A percentile compares a stretch with the other conserved stretches of the same genome.
These are phyloP conservation scores for Exophiala sp. DNA, from an alignment of 2,329 filamentous ascomycete species.

Conservation along the genomic window DNA sequence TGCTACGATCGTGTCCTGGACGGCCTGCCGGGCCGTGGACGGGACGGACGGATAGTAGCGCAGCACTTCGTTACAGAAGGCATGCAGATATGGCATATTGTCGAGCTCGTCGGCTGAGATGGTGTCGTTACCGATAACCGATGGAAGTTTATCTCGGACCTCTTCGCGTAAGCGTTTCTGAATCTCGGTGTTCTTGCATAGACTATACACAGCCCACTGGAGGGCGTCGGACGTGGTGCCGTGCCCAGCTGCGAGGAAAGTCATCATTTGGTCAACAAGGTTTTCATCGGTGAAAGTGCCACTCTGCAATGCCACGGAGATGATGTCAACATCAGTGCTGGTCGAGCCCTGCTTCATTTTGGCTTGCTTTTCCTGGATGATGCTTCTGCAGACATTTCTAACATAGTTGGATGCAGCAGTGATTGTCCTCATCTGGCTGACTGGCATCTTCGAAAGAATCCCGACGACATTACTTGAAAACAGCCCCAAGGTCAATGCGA, in stretches of 20 bases:
- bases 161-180: slow-evolving; percentile 28
- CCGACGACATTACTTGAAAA: too few relatives aligned
- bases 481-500: too few relatives aligned
- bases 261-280: slow-evolving; percentile 83
- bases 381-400: too few relatives aligned
- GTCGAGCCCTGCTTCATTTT: too few relatives aligned
- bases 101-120: slow-evolving; percentile 24
- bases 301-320: slow-evolving; percentile 73
- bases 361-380: too few relatives aligned
- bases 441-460: too few relatives aligned
- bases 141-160: slow-evolving; percentile 24
- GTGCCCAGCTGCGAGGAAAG: slow-evolving; percentile 68
- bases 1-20: slow-evolving; percentile 60
- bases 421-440: too few relatives aligned
- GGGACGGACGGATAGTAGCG: slow-evolving; percentile 36
- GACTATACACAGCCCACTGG: slow-evolving; percentile 28
- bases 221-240: slow-evolving; percentile 29
- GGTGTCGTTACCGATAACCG: slow-evolving; percentile 28
- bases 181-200: slow-evolving; percentile 26
- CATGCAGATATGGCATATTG: slow-evolving; percentile 48
- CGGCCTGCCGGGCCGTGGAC: slow-evolving; percentile 41
- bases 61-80: slow-evolving; percentile 52
- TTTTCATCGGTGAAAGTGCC: slow-evolving; percentile 73
- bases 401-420: too few relatives aligned
- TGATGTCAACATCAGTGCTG: slow-evolving; percentile 61